Evolutionary conservation across 73 alveolate genomes (phyloP), one percentile per base, ranked within the genome.

Genomic region (Durusdinium trenchii): DNA sequence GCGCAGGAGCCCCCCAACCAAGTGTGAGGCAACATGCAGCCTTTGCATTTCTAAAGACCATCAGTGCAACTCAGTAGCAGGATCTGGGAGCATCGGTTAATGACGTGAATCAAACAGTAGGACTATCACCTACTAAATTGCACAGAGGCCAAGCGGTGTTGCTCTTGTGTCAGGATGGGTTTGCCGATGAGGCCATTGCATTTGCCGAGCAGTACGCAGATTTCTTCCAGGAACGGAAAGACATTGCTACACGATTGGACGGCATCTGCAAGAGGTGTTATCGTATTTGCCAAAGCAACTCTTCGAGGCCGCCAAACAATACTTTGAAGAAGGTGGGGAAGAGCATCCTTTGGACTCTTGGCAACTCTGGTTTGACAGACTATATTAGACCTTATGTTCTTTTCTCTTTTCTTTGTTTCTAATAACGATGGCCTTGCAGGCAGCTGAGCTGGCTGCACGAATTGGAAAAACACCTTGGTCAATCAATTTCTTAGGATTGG

Each of bases 261-360:
- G 69, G 69, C 12, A 12, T 57, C 23, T 57, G 12, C 23, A 16
- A 12, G 69, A 16, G 69, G 69, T 57, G 12, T 23, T 16, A 16
- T 57, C 23, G 32, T 57, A n/a, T 36, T 38, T 38, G 36, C 35
- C 16, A 16, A 42, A n/a, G 6, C 38, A 75, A 12, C 52, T n/a
- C 10, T n/a, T 3, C 54, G 14, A 89, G 96, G 96, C 96, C 5
- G 96, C 96, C 46, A 67, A 69, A 69, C 42, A 64, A 51, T 89
- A 89, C 83, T 64, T 89, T 69, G 96, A 89, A n/a, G 35, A 45
- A 26, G 96, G 96, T 28, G 96, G 96, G 62, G 96, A 89, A 62
- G 96, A 89, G 86, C 96, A 89, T 42, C 96, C 86, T 1, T 86
- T 89, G 96, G 96, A 86, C 95, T 64, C 78, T 6, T 5, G 36